These are phyloP conservation scores for Diplosphaera chodatii DNA, from an alignment of 139 green algal species.

Conservation along the genomic window DNA sequence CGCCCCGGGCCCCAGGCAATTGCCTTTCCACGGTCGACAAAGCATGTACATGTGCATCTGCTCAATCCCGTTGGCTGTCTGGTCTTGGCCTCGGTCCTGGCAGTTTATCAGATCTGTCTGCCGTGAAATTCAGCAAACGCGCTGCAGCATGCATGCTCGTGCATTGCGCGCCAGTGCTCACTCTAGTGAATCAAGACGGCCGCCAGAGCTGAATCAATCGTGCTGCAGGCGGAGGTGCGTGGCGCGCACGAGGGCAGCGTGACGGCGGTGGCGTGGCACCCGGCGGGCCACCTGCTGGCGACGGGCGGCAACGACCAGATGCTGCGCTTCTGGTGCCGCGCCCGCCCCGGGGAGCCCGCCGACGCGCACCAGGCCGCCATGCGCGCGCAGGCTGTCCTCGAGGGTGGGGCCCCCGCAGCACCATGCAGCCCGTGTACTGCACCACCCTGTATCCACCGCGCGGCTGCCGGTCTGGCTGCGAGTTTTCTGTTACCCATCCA, in stretches of 20 bases:
- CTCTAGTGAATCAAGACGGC: no score
- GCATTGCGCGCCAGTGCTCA: no score
- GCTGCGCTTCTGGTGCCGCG: conserved; percentile 56
- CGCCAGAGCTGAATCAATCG: background rate
- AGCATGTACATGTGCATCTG: background rate
- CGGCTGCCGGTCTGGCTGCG: no score
- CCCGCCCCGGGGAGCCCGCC: conserved; percentile 19
- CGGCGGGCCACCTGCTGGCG: conserved; percentile 75
- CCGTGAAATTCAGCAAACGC: no score
- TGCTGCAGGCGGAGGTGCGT: conserved; percentile 41
- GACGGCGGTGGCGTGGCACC: conserved; percentile 76
- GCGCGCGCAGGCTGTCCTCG: background rate
- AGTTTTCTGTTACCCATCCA: no score
- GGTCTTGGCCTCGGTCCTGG: no score
- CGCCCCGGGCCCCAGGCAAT: conserved; percentile 30
- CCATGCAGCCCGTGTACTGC: no score
- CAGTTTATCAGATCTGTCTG: no score
- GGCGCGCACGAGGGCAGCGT: conserved; percentile 64
- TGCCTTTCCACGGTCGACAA: background rate
- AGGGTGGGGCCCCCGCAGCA: no score
- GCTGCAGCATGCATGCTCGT: no score
- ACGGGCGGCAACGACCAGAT: conserved; percentile 40
- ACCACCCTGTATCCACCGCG: no score
- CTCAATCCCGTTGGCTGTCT: no score
- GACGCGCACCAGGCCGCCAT: conserved; percentile 18